A percentile compares a stretch with the other conserved stretches of the same genome.
These are phyloP conservation scores for Talaromyces borbonicus DNA, from an alignment of 495 filamentous ascomycete genomes.

Conservation along the genomic window DNA sequence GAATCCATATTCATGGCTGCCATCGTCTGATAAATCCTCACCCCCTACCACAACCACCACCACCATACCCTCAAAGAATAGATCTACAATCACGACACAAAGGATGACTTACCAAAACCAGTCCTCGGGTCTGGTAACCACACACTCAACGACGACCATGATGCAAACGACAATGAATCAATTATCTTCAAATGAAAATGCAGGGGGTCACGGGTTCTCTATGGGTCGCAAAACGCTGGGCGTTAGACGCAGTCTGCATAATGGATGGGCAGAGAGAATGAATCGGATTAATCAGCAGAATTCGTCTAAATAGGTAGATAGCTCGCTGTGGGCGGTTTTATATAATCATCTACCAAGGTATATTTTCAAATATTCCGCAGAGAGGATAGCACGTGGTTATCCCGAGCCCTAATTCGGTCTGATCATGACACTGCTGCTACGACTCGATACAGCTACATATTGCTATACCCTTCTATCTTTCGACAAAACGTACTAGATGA, in stretches of 20 bases:
- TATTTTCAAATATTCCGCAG: too few species aligned
- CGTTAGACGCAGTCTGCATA: conserved; percentile 43
- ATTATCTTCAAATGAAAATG: not conserved
- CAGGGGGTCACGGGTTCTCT: conserved; percentile 8
- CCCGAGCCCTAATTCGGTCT: not conserved
- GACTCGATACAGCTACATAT: too few species aligned
- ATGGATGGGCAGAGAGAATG: conserved; percentile 44
- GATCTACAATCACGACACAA: conserved; percentile 17
- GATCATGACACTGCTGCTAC: too few species aligned
- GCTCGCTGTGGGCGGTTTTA: too few species aligned
- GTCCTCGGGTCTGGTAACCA: too few species aligned
- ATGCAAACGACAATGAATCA: conserved; percentile 12
- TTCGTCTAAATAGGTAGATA: not conserved
- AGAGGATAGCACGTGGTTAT: not conserved
- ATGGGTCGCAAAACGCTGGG: conserved; percentile 43
- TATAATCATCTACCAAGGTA: too few species aligned
- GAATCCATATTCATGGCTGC: conserved; percentile 34
- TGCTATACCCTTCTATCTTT: too few species aligned
- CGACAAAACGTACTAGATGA: too few species aligned
- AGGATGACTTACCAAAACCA: conserved; percentile 21
- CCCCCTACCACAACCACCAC: not conserved
- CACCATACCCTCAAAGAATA: conserved; percentile 13
- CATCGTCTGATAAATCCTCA: conserved; percentile 7
- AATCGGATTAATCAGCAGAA: conserved; percentile 19
- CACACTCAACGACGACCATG: conserved; percentile 45